A percentile compares a stretch with the other conserved stretches of the same genome.
These are phyloP conservation scores for Osmanthus fragrans DNA, from an alignment of 257 asterid species.

Conservation along the genomic window DNA sequence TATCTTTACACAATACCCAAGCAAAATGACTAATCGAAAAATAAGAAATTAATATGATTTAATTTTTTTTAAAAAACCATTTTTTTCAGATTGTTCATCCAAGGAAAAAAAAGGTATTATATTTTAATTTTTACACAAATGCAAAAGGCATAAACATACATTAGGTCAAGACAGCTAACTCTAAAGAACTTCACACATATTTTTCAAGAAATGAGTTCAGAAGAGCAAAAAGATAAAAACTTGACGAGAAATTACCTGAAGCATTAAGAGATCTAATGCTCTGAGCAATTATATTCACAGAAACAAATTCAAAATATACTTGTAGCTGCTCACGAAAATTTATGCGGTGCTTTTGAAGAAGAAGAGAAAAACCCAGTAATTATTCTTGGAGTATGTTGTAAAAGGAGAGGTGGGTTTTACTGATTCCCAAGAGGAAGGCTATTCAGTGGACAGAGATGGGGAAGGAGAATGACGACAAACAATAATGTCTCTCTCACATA, in stretches of 20 bases:
- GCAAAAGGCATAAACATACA: constrained; percentile 1
- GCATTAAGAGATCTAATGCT: constrained; percentile 45
- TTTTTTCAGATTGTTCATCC: not conserved
- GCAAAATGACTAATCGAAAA: not conserved
- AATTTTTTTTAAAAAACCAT: not conserved
- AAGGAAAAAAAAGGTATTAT: not conserved
- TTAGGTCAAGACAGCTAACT: not conserved
- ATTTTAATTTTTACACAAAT: not conserved
- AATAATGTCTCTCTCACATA: constrained; percentile 34
- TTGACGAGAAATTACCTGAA: constrained; percentile 35
- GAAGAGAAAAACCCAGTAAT: constrained; percentile 10
- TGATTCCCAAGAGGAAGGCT: constrained; percentile 29
- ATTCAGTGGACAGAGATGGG: constrained; percentile 42
- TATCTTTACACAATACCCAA: not conserved
- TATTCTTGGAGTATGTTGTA: not conserved
- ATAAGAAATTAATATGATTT: not conserved
- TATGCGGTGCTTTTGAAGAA: not conserved
- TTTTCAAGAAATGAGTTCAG: not conserved
- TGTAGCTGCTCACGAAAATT: not conserved
- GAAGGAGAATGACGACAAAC: constrained; percentile 37
- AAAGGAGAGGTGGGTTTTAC: constrained; percentile 31
- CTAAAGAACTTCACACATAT: not conserved
- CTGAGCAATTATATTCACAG: not conserved
- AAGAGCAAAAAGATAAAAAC: not conserved
- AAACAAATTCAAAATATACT: constrained; percentile 15